Conservation (phyloP, 805 yeast species). For the Millerozyma miso region DNA sequence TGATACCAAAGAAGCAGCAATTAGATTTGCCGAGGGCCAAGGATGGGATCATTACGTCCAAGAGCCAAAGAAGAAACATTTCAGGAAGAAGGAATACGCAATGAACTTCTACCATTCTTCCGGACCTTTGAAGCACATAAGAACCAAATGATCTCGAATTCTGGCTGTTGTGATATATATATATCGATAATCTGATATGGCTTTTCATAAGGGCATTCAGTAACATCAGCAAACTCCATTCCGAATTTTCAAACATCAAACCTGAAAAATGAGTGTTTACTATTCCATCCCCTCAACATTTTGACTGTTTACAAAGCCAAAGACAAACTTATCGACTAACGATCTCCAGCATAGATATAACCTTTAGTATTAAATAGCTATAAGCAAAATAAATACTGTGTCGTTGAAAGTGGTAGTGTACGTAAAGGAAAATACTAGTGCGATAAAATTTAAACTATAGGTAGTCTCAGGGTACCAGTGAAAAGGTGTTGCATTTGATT, state of each 20-base stretch:
- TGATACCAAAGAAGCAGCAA: conserved; percentile 71
- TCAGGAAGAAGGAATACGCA: conserved; percentile 72
- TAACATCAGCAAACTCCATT: too few relatives aligned
- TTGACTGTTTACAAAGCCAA: not conserved
- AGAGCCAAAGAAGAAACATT: conserved; percentile 73
- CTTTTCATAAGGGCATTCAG: too few relatives aligned
- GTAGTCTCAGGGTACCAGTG: not conserved
- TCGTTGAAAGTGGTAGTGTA: not conserved
- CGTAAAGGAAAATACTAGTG: not conserved
- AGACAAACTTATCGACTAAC: not conserved
- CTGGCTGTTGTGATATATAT: too few relatives aligned
- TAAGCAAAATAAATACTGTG: not conserved
- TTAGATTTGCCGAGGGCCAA: conserved; percentile 74
- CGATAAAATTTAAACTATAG: not conserved
- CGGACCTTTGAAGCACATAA: conserved; percentile 72
- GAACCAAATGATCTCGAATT: conserved; percentile 68
- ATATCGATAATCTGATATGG: too few relatives aligned
- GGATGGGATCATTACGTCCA: conserved; percentile 83
- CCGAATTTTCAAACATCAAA: not conserved
- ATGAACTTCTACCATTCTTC: conserved; percentile 64
- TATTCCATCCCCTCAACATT: not conserved
- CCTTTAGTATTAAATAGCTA: not conserved
- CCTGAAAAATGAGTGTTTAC: not conserved
- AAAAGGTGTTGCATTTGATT: not conserved
- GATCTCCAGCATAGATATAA: not conserved